Evolutionary conservation across 257 asterid genomes (phyloP).

Genomic region (Verbena officinalis): DNA sequence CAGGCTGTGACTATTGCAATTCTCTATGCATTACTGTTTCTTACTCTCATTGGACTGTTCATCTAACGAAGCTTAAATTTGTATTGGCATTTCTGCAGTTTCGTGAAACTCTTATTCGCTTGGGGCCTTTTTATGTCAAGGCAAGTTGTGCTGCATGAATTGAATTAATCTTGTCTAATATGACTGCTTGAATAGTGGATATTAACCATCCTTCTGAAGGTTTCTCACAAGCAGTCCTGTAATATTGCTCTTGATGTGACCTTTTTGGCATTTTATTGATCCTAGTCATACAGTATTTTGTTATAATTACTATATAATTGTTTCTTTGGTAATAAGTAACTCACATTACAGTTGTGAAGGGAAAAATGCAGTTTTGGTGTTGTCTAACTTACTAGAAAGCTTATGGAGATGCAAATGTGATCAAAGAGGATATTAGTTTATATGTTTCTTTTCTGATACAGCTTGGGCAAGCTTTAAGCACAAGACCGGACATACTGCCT

Average conservation of each 20-base stretch:
- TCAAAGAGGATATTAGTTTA: slow-evolving; percentile 21
- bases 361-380: slow-evolving; percentile 4
- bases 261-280: not conserved
- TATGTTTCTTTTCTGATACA: slow-evolving; percentile 39
- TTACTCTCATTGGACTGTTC: slow-evolving; percentile 10
- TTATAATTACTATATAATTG: not conserved
- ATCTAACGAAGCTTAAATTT: slow-evolving; percentile 28
- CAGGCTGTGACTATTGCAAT: not conserved
- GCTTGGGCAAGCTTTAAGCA: slow-evolving; percentile 99
- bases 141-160: slow-evolving; percentile 50
- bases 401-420: slow-evolving; percentile 20
- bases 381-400: slow-evolving; percentile 9
- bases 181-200: not conserved
- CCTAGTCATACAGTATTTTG: not conserved
- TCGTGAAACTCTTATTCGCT: slow-evolving; percentile 80
- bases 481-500: slow-evolving; percentile 96
- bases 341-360: slow-evolving; percentile 8
- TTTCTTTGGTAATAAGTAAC: slow-evolving; percentile 3
- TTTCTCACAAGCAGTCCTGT: not conserved
- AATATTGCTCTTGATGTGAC: not conserved
- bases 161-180: slow-evolving; percentile 14
- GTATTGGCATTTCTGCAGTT: slow-evolving; percentile 68
- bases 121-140: slow-evolving; percentile 99
- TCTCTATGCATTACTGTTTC: not conserved
- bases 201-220: not conserved